These are phyloP conservation scores for Candida namnaoensis DNA, from an alignment of 805 yeast genomes.

Conservation along the genomic window DNA sequence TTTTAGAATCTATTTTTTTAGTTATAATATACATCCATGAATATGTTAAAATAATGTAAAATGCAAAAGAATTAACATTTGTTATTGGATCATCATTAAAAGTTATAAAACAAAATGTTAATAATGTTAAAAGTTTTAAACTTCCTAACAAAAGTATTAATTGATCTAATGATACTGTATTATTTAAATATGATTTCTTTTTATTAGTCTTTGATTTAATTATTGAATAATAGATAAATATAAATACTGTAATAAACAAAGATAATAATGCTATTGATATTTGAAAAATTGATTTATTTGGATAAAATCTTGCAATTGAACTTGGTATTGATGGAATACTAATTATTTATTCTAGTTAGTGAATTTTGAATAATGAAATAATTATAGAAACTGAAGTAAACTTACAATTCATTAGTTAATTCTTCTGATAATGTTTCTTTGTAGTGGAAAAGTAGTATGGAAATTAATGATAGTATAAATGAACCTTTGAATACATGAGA, in stretches of 20 bases:
- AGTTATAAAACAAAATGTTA: slow-evolving; percentile 5
- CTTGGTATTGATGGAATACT: slow-evolving; percentile 11
- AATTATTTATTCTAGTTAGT: background rate
- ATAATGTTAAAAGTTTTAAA: slow-evolving; percentile 1
- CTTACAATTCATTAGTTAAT: slow-evolving; percentile 10
- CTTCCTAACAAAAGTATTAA: background rate
- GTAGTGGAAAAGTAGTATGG: slow-evolving; percentile 6
- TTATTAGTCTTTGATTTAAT: background rate
- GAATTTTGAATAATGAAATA: background rate
- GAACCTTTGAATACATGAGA: slow-evolving; percentile 2
- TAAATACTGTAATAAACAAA: slow-evolving; percentile 2
- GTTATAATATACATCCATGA: slow-evolving; percentile 5
- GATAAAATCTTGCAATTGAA: slow-evolving; percentile 6
- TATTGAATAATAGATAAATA: background rate
- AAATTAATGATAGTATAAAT: slow-evolving; percentile 2
- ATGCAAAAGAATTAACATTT: slow-evolving; percentile 5
- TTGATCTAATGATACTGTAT: background rate
- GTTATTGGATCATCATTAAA: slow-evolving; percentile 3
- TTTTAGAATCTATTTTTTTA: background rate
- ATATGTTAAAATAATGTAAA: slow-evolving; percentile 2
- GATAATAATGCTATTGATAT: slow-evolving; percentile 7
- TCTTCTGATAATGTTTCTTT: slow-evolving; percentile 5
- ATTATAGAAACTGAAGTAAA: background rate
- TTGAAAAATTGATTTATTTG: slow-evolving; percentile 9
- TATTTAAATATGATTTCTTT: background rate